These are phyloP conservation scores for Lactarius pseudohatsudake DNA, from an alignment of 768 basidiomycete genomes.

Conservation along the genomic window DNA sequence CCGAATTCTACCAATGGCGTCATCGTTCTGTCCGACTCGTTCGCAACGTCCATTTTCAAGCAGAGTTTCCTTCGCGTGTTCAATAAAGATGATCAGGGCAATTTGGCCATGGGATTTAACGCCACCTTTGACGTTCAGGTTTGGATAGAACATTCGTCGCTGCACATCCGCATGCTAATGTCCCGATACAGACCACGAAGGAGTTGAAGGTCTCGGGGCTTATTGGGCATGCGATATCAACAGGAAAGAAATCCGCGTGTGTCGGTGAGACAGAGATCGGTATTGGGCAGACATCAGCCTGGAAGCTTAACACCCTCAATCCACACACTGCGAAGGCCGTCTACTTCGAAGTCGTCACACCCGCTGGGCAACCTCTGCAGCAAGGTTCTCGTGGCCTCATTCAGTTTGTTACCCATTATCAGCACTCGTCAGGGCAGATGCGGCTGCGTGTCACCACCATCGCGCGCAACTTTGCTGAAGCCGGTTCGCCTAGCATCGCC, in stretches of 20 bases:
- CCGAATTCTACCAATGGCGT: conserved; percentile 96
- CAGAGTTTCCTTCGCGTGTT: conserved; percentile 94
- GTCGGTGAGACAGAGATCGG: conserved; percentile 99
- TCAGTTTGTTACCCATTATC: conserved; percentile 98
- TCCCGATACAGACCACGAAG: conserved; percentile 78
- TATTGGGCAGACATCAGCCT: conserved; percentile 96
- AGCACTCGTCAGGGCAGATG: conserved; percentile 94
- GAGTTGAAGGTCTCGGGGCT: conserved; percentile 98
- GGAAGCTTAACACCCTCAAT: conserved; percentile 92
- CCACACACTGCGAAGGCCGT: conserved; percentile 87
- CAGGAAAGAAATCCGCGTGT: conserved; percentile 93
- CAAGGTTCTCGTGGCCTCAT: conserved; percentile 91
- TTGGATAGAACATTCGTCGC: conserved; percentile 18
- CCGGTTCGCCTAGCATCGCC: conserved; percentile 91
- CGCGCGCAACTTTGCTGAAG: conserved; percentile 95
- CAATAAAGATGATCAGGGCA: conserved; percentile 88
- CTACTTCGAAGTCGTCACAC: conserved; percentile 98
- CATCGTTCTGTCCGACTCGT: conserved; percentile 95
- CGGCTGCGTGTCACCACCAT: conserved; percentile 97
- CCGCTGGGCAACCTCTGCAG: conserved; percentile 88
- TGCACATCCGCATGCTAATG: conserved; percentile 6
- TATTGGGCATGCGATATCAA: conserved; percentile 96
- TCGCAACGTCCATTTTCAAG: conserved; percentile 98
- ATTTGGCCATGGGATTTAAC: conserved; percentile 97
- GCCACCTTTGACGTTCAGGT: conserved; percentile 98